A percentile compares a stretch with the other conserved stretches of the same genome.
Conservation (phyloP, 768 basidiomycete genomes). For the Gautieria morchelliformis region DNA sequence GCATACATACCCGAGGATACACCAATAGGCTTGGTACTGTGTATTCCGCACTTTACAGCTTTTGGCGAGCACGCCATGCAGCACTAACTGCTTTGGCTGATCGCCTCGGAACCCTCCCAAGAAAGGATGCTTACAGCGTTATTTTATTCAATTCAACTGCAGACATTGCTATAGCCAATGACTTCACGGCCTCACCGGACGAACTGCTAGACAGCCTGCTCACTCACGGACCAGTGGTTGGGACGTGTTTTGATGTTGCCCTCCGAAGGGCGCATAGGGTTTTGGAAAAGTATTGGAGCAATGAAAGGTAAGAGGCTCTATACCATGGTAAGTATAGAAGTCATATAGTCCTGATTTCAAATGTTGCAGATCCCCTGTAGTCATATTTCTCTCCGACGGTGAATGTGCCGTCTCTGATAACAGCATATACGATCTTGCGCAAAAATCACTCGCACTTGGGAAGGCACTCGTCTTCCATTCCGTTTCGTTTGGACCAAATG, state of each 20-base stretch:
- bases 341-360: no score
- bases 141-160: neutral
- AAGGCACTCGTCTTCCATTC: slow-evolving; percentile 50
- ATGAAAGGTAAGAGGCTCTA: slow-evolving; percentile 35
- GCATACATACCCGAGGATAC: slow-evolving; percentile 23
- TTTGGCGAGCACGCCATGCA: slow-evolving; percentile 44
- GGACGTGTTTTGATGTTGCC: slow-evolving; percentile 38
- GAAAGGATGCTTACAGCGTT: no score
- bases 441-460: slow-evolving; percentile 33
- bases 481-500: slow-evolving; percentile 40
- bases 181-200: slow-evolving; percentile 36
- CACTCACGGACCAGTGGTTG: slow-evolving; percentile 17
- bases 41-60: slow-evolving; percentile 42
- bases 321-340: no score
- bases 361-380: slow-evolving; percentile 32
- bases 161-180: slow-evolving; percentile 18
- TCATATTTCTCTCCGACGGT: slow-evolving; percentile 52
- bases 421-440: slow-evolving; percentile 31
- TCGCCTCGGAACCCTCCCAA: slow-evolving; percentile 14
- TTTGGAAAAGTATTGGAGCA: slow-evolving; percentile 42
- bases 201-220: slow-evolving; percentile 33
- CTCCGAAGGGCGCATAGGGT: slow-evolving; percentile 24
- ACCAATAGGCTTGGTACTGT: slow-evolving; percentile 52
- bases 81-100: slow-evolving; percentile 19
- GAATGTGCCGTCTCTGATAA: slow-evolving; percentile 31